Base-by-base conservation (phyloP, 1,284 basidiomycete genomes). In the Stygiomarasmius scandens region DNA sequence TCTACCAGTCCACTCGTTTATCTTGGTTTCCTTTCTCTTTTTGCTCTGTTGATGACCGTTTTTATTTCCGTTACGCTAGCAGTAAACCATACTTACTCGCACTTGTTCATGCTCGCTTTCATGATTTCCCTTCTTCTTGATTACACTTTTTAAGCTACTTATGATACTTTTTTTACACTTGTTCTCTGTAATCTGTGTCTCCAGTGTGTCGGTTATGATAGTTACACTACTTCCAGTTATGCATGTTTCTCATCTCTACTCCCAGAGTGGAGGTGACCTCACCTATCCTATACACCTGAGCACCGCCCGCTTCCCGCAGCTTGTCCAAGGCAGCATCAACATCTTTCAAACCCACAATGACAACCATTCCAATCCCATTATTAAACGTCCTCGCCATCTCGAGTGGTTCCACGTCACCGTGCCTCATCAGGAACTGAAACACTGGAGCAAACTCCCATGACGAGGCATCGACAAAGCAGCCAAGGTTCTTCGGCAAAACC, bases 331-430 rank as follows among this genome's bases (percentile, higher is more conserved):
- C 86, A 32, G 73, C 76, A n/a, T 85, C 80, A 3, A 82, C 84
- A 43, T 86, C 69, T 22, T 81, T 78, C 58, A 78, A 75, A 46
- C 77, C 83, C 19, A 98, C 93, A 58, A 97, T 82, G 66, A 96
- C 79, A 53, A 98, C 90, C 89, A 99, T 92, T 16, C 97, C 96
- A 58, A 99, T 86, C 20, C 96, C 96, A 74, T 93, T 95, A 79
- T 99, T 99, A 79, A 98, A 98, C 34, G 96, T 98, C 61, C 95
- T 83, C 45, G 92, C 93, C 96, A 99, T 98, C 77, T 99, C 97
- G 50, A 84, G 72, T 1, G 93, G 85, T 55, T 82, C 85, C 61
- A 99, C 86, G 52, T 82, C 77, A 12, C 96, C 96, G 54, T 84
- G 76, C 69, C 84, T 77, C 84, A 92, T 92, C 62, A 98, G 73